A percentile compares a stretch with the other conserved stretches of the same genome.
These are phyloP conservation scores for Aspergillus proliferans DNA, from an alignment of 2,329 filamentous ascomycete species.

Conservation along the genomic window DNA sequence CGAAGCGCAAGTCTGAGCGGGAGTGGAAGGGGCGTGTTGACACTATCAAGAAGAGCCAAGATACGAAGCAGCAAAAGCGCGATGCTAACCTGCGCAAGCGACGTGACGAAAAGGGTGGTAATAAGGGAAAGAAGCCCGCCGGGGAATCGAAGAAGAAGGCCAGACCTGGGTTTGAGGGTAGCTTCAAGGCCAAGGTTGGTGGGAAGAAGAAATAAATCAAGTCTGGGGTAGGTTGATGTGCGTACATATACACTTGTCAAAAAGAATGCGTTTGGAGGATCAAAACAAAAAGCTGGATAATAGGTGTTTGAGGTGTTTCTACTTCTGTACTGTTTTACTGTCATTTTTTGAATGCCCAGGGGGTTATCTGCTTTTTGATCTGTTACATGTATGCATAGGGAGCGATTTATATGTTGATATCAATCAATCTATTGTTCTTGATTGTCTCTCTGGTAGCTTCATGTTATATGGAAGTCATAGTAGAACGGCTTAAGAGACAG, in stretches of 20 bases:
- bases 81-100: slow-evolving; percentile 71
- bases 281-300: slow-evolving; percentile 1
- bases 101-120: slow-evolving; percentile 63
- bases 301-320: slow-evolving; percentile 13
- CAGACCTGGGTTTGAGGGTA: slow-evolving; percentile 65
- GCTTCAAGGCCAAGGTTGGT: slow-evolving; percentile 53
- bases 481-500: too few relatives aligned
- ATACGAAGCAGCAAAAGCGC: slow-evolving; percentile 73
- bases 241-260: not conserved
- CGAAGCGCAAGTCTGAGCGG: slow-evolving; percentile 85
- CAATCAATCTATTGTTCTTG: slow-evolving; percentile 4
- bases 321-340: not conserved
- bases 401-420: slow-evolving; percentile 20
- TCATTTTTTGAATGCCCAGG: not conserved
- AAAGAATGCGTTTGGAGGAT: not conserved
- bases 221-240: not conserved
- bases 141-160: slow-evolving; percentile 45
- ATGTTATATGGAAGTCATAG: not conserved
- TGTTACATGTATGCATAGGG: slow-evolving; percentile 22
- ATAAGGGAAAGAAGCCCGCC: slow-evolving; percentile 40
- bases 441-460: too few relatives aligned
- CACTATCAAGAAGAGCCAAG: slow-evolving; percentile 67
- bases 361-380: slow-evolving; percentile 9
- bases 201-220: slow-evolving; percentile 36
- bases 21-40: slow-evolving; percentile 73